A percentile compares a stretch with the other conserved stretches of the same genome.
phyloP scores from a whole-genome alignment of 2,329 filamentous ascomycete species.

The Calonectria montana region DNA sequence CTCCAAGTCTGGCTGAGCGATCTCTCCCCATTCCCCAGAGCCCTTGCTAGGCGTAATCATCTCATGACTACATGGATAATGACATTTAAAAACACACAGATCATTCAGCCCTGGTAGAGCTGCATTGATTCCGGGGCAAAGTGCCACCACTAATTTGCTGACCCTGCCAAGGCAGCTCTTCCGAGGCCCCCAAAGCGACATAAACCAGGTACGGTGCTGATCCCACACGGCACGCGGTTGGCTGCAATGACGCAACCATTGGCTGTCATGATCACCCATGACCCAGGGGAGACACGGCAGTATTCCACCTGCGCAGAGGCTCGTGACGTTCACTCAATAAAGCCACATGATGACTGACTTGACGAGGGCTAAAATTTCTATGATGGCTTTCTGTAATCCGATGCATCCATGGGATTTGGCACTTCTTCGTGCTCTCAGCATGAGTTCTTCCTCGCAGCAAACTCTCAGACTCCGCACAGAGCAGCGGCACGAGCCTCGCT shows the following conservation, averaged over 20 bases:
- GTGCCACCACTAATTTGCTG: conserved; percentile 12
- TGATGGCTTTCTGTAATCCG: neutral
- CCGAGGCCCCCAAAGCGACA: neutral
- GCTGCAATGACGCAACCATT: conserved; percentile 41
- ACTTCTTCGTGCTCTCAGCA: neutral
- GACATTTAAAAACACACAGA: conserved; percentile 2
- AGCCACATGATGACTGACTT: conserved; percentile 38
- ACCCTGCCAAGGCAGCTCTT: neutral
- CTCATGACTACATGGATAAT: conserved; percentile 3
- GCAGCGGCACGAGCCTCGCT: neutral
- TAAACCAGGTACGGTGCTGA: conserved; percentile 27
- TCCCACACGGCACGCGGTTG: conserved; percentile 33
- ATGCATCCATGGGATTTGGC: neutral
- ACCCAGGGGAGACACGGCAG: neutral
- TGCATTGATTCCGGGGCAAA: neutral
- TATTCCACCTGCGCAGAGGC: conserved; percentile 23
- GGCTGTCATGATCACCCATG: conserved; percentile 24
- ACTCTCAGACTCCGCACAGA: neutral
- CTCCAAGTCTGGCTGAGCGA: neutral
- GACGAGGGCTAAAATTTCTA: conserved; percentile 1
- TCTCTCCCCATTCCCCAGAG: neutral
- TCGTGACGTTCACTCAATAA: conserved; percentile 33
- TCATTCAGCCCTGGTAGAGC: neutral
- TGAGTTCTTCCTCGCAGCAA: neutral
- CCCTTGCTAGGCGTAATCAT: neutral